Evolutionary conservation across 345 rosid genomes (phyloP), one percentile per base, ranked within the genome.

Genomic region (Mercurialis annua): DNA sequence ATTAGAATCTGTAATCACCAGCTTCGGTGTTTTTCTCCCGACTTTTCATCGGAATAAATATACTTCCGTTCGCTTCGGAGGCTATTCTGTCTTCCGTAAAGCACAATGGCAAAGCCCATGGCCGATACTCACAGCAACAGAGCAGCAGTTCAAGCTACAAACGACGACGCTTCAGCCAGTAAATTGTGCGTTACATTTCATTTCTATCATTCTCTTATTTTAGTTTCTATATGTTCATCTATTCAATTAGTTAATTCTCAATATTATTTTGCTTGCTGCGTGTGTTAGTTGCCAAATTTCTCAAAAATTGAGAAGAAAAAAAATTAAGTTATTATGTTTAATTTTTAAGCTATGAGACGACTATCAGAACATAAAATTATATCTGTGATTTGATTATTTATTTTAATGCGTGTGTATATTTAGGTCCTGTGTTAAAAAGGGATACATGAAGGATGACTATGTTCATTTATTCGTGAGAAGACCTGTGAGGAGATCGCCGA

Each of bases 101-200:
- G 36, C 21, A 14, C 29, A 51, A 81, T 85, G 83, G 72, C 81
- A 69, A 73, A 23, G 47, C 60, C 76, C 33, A 74, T 51, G 65
- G 69, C 83, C 4, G 92, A 85, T 81, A 77, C 90, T 30, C 84
- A 68, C 38, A 89, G 96, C 85, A 91, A 84, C 79, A 83, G 77
- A 78, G 89, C 85, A 16, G 97, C 96, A 2, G 95, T 94, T 71
- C 99, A 91, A 78, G 97, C 97, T 42, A 91, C 97, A 1, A 94
- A 91, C 84, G 99, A 89, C 77, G 96, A 94, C 69, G 97, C 96
- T 58, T 87, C 99, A 26, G 97, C 97, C 74, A 89, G 97, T 70
- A 91, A 91, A 81, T 77, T 87, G 97, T 91, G 54, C 49, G 85
- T 62, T 30, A 34, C 34, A 36, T 73, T 7, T 58, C n/a, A 12